Base-by-base conservation (phyloP, 208 protist species). In the Trypanosoma platydactyli region DNA sequence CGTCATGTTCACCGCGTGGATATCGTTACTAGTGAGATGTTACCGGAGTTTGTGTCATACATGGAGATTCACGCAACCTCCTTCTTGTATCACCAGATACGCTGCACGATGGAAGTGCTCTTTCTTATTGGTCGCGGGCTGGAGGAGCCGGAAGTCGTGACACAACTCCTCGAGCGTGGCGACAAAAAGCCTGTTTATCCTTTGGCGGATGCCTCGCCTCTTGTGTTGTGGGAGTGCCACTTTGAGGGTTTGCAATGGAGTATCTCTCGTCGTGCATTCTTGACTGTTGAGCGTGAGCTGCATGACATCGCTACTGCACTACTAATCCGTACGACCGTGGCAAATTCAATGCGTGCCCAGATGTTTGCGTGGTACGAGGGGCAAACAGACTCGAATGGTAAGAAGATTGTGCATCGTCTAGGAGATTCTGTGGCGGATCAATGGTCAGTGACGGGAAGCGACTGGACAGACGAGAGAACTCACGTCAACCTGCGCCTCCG, bases 11-110 rank as follows among this genome's bases (percentile, higher is more conserved):
- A 80, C 11, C 33, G 55, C 40, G 79, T 84, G 4, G 71, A 64
- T 16, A 86, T 97, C 45, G 20, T 75, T 42, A 59, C 64, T 6
- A 88, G 88, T 55, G 74, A 88, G 33, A 54, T 62, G 38, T 68
- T 87, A 25, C 81, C 88, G 3, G 79, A 86, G 64, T 38, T 83
- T 12, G 65, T 94, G 33, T 98, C 85, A 20, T 96, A 89, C 50
- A 78, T 98, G 69, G 89, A 89, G 45, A 91, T 99, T 51, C 77
- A 73, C 20, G 97, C 96, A 16, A 94, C 91, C 64, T 97, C 94
- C 3, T 99, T 99, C 64, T 68, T 99, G 6, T 99, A 98, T 71
- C 97, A 99, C 69, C 97, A 99, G 63, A 94, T 98, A 45, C 79
- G 98, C 38, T 98, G 94, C 82, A 98, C 97, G 63, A 95, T 98